These are phyloP conservation scores for Inga oerstediana DNA, from an alignment of 306 rosid species.

Conservation along the genomic window DNA sequence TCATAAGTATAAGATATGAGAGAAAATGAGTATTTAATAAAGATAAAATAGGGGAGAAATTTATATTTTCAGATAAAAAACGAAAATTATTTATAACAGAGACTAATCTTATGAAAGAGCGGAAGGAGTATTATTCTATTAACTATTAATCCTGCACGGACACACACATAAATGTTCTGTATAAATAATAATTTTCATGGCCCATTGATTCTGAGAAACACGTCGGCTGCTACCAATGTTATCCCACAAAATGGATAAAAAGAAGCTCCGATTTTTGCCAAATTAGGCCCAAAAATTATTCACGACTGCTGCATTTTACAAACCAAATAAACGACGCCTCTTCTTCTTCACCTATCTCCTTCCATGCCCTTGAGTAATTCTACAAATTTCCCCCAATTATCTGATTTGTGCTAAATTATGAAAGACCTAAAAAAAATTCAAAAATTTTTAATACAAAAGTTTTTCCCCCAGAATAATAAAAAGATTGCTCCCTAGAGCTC, in stretches of 20 bases:
- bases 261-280: constrained; percentile 43
- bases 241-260: background rate
- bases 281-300: constrained; percentile 47
- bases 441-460: constrained; percentile 40
- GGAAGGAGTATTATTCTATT: background rate
- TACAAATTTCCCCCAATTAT: constrained; percentile 13
- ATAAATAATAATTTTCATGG: background rate
- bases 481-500: constrained; percentile 27
- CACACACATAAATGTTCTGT: background rate
- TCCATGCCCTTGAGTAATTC: constrained; percentile 32
- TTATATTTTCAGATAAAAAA: no score
- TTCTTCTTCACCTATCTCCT: background rate
- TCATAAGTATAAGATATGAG: no score
- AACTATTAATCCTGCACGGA: background rate
- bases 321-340: constrained; percentile 29
- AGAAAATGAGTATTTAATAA: no score
- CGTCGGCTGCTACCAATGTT: background rate
- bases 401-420: constrained; percentile 11
- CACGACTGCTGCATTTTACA: constrained; percentile 37
- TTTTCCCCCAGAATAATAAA: constrained; percentile 1
- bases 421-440: constrained; percentile 47
- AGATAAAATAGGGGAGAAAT: no score
- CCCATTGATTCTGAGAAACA: background rate
- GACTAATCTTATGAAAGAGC: no score
- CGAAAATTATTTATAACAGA: no score